These are phyloP conservation scores for Citeromyces hawaiiensis DNA, from an alignment of 1,139 yeast genomes.

Conservation along the genomic window DNA sequence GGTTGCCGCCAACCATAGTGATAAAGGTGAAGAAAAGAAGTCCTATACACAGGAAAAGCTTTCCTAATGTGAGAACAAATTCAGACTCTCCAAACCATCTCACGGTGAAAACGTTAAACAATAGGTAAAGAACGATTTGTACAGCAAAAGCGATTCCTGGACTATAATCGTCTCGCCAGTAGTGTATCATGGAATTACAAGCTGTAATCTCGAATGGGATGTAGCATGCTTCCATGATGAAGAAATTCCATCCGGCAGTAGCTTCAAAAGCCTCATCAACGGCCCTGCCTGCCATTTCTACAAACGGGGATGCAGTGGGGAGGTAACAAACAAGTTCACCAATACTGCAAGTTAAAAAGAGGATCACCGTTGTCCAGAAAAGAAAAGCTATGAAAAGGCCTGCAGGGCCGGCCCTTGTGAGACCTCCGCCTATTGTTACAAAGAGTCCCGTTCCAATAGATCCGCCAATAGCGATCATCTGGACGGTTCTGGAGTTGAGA, in stretches of 20 bases:
- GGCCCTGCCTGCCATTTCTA: constrained; percentile 39
- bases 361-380: constrained; percentile 32
- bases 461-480: constrained; percentile 74
- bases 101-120: constrained; percentile 37
- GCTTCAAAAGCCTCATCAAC: constrained; percentile 43
- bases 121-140: constrained; percentile 29
- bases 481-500: constrained; percentile 36
- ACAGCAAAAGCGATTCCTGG: constrained; percentile 35
- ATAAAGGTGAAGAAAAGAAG: constrained; percentile 35
- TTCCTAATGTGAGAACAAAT: constrained; percentile 34
- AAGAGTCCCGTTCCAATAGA: constrained; percentile 74
- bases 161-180: constrained; percentile 38
- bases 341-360: constrained; percentile 29
- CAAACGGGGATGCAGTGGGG: constrained; percentile 36
- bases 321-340: constrained; percentile 44
- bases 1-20: constrained; percentile 55
- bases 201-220: constrained; percentile 45
- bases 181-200: constrained; percentile 37
- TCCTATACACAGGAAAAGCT: constrained; percentile 34
- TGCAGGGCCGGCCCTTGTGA: constrained; percentile 67
- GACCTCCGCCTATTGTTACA: constrained; percentile 62
- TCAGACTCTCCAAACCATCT: constrained; percentile 35
- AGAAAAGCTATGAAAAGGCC: constrained; percentile 55
- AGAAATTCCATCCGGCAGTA: constrained; percentile 37
- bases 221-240: constrained; percentile 34